Percentiles rank a stretch among this genome's conserved stretches.
These are phyloP conservation scores for Cladorrhinum sp. DNA, from an alignment of 2,329 filamentous ascomycete species.

Conservation along the genomic window DNA sequence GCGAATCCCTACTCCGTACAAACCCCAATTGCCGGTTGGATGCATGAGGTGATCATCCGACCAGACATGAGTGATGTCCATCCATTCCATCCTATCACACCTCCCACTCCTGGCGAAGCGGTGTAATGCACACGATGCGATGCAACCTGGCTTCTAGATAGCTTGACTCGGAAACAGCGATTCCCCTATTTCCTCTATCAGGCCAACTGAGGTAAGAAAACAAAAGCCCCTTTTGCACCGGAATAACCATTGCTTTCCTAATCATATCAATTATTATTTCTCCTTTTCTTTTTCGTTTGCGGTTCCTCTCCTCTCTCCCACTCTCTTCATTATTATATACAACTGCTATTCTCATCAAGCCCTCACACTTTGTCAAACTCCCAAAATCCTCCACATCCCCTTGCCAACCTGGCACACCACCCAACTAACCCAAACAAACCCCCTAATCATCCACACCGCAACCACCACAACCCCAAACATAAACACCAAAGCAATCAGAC, in stretches of 20 bases:
- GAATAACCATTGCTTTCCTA: not conserved
- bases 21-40: not conserved
- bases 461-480: constrained; percentile 22
- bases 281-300: not conserved
- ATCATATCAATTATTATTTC: not conserved
- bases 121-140: constrained; percentile 1
- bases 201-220: constrained; percentile 1
- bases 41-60: not conserved
- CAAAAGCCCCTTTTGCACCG: not conserved
- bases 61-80: not conserved
- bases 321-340: constrained; percentile 1
- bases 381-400: constrained; percentile 14
- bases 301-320: not conserved
- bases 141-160: constrained; percentile 8
- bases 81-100: not conserved
- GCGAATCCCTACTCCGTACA: not conserved
- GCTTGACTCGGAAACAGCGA: too few relatives aligned
- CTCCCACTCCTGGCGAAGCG: not conserved
- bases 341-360: not conserved
- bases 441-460: constrained; percentile 27
- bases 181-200: not conserved
- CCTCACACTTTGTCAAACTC: constrained; percentile 11
- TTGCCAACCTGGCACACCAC: constrained; percentile 14
- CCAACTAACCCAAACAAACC: constrained; percentile 15
- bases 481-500: constrained; percentile 31